Conservation (phyloP, 176 grass and related monocot genomes). For the Oryza australiensis region DNA sequence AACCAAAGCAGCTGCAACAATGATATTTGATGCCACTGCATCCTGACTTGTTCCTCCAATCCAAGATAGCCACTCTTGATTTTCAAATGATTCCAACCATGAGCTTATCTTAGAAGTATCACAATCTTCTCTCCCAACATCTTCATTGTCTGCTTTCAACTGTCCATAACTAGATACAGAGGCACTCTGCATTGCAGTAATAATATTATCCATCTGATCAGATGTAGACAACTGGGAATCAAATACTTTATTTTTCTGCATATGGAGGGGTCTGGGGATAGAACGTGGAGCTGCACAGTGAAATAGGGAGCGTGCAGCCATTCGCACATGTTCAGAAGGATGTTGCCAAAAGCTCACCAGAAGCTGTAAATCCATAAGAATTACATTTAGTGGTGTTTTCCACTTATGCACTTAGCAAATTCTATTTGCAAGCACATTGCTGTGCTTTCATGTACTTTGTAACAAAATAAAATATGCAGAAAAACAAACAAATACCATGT, state of each 20-base stretch:
- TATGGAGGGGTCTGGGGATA: constrained; percentile 65
- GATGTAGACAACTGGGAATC: constrained; percentile 40
- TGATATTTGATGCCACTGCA: constrained; percentile 88
- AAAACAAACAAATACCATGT: constrained; percentile 6
- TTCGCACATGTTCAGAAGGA: constrained; percentile 87
- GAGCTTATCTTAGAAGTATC: constrained; percentile 54
- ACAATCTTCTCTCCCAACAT: constrained; percentile 37
- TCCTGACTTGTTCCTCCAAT: constrained; percentile 85
- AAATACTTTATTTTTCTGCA: constrained; percentile 54
- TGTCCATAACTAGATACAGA: constrained; percentile 41
- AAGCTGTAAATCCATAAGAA: constrained; percentile 57
- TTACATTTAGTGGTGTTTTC: neutral
- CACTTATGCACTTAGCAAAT: neutral
- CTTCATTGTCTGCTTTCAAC: constrained; percentile 36
- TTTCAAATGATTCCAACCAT: constrained; percentile 94
- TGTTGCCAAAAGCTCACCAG: constrained; percentile 99
- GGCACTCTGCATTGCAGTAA: constrained; percentile 26
- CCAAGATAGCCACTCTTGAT: constrained; percentile 90
- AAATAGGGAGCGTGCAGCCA: constrained; percentile 97
- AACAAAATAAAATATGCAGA: constrained; percentile 25
- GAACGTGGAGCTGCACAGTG: constrained; percentile 92
- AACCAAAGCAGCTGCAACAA: constrained; percentile 90
- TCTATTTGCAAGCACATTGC: neutral
- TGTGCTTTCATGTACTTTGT: neutral
- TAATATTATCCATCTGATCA: constrained; percentile 30